Evolutionary conservation across 495 filamentous ascomycete genomes (phyloP), one percentile per base, ranked within the genome.

Genomic region (Massariosphaeria phaeospora): DNA sequence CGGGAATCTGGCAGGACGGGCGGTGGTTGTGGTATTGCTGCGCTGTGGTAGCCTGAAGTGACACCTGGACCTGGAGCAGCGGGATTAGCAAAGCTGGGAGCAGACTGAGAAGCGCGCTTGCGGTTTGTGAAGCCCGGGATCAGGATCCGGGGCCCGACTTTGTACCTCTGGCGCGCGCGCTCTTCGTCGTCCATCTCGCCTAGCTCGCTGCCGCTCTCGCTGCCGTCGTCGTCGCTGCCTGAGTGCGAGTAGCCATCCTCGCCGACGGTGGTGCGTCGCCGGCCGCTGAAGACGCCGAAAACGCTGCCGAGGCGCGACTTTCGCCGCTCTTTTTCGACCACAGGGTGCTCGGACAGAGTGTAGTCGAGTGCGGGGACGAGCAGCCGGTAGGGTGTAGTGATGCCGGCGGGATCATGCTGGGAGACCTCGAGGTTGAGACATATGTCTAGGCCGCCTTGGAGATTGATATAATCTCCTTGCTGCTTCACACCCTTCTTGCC

Each of bases 401-500:
- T 85, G n/a, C 93, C 94, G 0, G 84, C 79, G 0, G 94, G 93
- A 62, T 97, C 88, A 52, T 79, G 78, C 24, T 85, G 80, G 59
- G 81, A 86, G 58, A 96, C 79, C 71, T 98, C 93, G 61, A 93
- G 79, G 60, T 94, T 91, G 24, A 98, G 68, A 9, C 78, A 83
- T 24, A 98, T 81, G 45, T 95, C 89, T 20, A 98, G 73, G 2
- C 88, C 90, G 35, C 83, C 83, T 56, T 87, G 74, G 0, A 95
- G 75, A 57, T 94, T 79, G 61, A 91, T 71, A 20, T 70, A 67
- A 13, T 17, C 36, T 23, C 35, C 62, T 18, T 61, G 49, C 2
- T 69, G 72, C 9, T 68, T 59, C 5, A 68, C 61, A 24, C 82
- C 76, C 66, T 84, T 88, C 12, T 75, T 70, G 36, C 77, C 80